Evolutionary conservation across 352 stramenopile genomes (phyloP).

Genomic region (Thalassiosira allenii): DNA sequence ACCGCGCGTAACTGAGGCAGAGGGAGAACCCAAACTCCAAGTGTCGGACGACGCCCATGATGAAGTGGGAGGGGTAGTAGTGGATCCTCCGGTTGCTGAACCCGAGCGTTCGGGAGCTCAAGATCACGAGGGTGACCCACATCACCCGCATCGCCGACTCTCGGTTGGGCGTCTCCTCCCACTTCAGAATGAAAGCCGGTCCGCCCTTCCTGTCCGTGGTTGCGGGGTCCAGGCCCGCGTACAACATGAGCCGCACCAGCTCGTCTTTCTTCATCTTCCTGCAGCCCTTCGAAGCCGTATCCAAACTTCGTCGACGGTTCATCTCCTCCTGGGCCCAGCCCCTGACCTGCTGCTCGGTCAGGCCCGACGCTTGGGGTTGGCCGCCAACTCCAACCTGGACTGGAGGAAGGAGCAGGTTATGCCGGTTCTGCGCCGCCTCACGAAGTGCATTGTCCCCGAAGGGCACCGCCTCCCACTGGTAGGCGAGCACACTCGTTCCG

Average conservation of each 20-base stretch:
- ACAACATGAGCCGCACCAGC: not conserved
- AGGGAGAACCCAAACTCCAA: not conserved
- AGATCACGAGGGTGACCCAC: not conserved
- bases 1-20: not conserved
- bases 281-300: not conserved
- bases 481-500: too few species aligned
- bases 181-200: not conserved
- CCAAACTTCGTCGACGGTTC: not conserved
- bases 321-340: not conserved
- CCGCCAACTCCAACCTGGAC: not conserved
- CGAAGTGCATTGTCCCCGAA: not conserved
- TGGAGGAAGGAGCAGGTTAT: constrained; percentile 5
- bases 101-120: not conserved
- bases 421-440: not conserved
- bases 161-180: not conserved
- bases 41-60: not conserved
- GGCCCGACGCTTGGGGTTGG: not conserved
- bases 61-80: not conserved
- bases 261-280: not conserved
- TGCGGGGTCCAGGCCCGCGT: not conserved
- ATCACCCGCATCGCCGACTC: not conserved
- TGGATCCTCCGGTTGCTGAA: not conserved
- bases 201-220: not conserved
- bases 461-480: too few species aligned
- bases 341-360: not conserved